A percentile compares a stretch with the other conserved stretches of the same genome.
These are phyloP conservation scores for Primulina eburnea DNA, from an alignment of 257 asterid species.

Conservation along the genomic window DNA sequence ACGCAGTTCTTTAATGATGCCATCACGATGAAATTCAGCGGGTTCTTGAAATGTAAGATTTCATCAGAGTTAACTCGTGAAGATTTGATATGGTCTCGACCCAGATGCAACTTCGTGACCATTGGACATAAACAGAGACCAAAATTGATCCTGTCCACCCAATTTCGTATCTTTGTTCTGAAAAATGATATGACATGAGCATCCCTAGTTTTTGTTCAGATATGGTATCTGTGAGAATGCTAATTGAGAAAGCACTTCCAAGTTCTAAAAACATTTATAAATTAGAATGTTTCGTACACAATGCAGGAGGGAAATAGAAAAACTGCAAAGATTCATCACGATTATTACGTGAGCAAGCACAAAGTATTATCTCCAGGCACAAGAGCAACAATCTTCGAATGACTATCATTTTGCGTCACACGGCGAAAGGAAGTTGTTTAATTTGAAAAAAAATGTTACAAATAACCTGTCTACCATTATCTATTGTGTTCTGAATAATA, in stretches of 20 bases:
- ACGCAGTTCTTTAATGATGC: background rate
- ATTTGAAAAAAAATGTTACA: conserved; percentile 20
- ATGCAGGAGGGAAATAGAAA: background rate
- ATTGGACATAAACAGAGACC: background rate
- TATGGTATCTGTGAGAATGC: background rate
- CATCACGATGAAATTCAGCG: background rate
- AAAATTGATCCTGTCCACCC: background rate
- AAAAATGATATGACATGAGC: background rate
- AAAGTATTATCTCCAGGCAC: background rate
- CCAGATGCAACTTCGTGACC: too few species aligned
- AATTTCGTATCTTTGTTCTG: background rate
- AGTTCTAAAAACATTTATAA: background rate
- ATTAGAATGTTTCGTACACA: background rate
- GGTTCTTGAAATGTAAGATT: background rate
- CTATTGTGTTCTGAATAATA: conserved; percentile 6
- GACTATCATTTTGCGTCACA: background rate
- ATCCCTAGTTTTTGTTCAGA: background rate
- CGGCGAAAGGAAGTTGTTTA: background rate
- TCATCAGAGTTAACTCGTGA: background rate
- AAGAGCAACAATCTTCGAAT: background rate
- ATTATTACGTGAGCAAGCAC: background rate
- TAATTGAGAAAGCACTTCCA: background rate
- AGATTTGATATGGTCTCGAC: too few species aligned
- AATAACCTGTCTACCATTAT: conserved; percentile 6
- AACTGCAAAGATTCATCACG: conserved; percentile 1